Evolutionary conservation across 2,329 filamentous ascomycete species (phyloP).

Genomic region (Diplodia intermedia): DNA sequence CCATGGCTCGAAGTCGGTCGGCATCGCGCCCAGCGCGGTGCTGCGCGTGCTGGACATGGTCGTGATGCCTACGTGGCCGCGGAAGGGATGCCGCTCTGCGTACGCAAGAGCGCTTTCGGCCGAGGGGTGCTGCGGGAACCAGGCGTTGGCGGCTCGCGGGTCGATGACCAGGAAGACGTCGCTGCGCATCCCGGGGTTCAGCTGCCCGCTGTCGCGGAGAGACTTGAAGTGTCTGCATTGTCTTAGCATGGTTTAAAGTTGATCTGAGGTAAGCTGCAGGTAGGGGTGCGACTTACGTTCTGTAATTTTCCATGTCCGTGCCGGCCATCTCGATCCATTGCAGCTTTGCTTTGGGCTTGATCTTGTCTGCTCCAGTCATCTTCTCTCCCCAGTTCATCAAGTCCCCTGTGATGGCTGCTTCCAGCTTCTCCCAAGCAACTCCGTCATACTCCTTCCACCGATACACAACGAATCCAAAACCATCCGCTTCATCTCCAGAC

Average conservation of each 20-base stretch:
- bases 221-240: conserved; percentile 5
- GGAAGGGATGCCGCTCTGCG: background rate
- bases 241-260: background rate
- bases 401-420: conserved; percentile 3
- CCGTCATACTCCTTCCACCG: conserved; percentile 16
- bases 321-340: conserved; percentile 16
- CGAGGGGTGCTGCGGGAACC: conserved; percentile 2
- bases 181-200: background rate
- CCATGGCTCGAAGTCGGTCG: conserved; percentile 22
- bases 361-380: background rate
- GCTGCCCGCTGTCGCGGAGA: conserved; percentile 13
- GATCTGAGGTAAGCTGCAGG: background rate
- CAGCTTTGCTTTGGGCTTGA: conserved; percentile 16
- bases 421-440: conserved; percentile 6
- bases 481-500: background rate
- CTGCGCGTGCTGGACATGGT: conserved; percentile 24
- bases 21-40: conserved; percentile 4
- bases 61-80: background rate
- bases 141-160: conserved; percentile 19
- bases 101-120: background rate
- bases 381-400: conserved; percentile 18
- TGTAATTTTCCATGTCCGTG: background rate
- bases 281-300: background rate
- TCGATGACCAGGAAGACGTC: conserved; percentile 18
- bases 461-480: conserved; percentile 17